Percentiles rank a stretch among this genome's conserved stretches.
Evolutionary conservation across 805 yeast species (phyloP).

Genomic region (Millerozyma acaciae): DNA sequence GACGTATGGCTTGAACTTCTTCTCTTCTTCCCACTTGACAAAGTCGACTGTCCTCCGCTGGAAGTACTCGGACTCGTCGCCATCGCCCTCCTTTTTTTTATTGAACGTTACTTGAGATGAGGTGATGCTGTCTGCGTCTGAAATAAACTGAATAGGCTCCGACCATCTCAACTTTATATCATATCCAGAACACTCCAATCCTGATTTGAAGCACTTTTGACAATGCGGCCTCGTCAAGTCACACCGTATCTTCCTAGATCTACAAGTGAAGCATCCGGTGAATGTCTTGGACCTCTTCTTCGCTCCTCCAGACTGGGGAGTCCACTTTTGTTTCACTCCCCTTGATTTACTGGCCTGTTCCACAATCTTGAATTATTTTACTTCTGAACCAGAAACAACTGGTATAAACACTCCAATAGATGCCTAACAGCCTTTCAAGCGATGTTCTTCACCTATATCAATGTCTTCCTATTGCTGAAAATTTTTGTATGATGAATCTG

Average conservation of each 20-base stretch:
- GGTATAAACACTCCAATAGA: too few relatives aligned
- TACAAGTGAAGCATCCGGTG: conserved; percentile 86
- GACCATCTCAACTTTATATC: conserved; percentile 79
- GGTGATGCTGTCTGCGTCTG: conserved; percentile 22
- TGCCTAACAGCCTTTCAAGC: too few relatives aligned
- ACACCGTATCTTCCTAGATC: conserved; percentile 76
- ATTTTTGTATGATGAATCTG: too few relatives aligned
- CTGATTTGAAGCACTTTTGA: conserved; percentile 62
- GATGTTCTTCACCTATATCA: too few relatives aligned
- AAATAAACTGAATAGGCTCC: conserved; percentile 40
- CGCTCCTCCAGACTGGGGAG: neutral
- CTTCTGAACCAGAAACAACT: too few relatives aligned
- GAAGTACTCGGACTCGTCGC: conserved; percentile 40
- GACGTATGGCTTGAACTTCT: conserved; percentile 45
- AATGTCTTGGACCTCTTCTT: conserved; percentile 55
- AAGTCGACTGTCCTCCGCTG: conserved; percentile 71
- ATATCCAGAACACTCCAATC: conserved; percentile 75
- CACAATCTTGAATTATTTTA: too few relatives aligned
- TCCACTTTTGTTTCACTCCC: neutral
- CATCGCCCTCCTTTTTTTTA: conserved; percentile 13
- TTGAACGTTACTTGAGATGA: conserved; percentile 29
- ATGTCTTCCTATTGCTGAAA: too few relatives aligned
- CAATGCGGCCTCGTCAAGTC: conserved; percentile 71
- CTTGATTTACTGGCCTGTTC: too few relatives aligned
- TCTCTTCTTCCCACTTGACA: conserved; percentile 62